Percentiles rank a stretch among this genome's conserved stretches.
Evolutionary conservation across 1,284 basidiomycete genomes (phyloP).

Genomic region (Moesziomyces aphidis): DNA sequence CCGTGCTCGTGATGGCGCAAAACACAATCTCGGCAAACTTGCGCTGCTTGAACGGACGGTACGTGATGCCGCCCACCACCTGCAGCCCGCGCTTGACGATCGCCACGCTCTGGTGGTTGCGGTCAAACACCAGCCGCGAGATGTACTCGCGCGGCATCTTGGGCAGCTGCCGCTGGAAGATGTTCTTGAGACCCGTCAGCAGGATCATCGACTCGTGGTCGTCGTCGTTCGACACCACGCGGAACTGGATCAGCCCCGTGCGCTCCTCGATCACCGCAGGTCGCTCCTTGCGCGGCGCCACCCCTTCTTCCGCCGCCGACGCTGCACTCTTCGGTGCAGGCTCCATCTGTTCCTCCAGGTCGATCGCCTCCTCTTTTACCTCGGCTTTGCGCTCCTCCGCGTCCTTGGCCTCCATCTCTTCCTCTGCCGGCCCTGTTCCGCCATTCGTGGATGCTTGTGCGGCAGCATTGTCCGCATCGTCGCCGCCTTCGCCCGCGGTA

Average conservation of each 20-base stretch:
- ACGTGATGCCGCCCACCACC: conserved; percentile 98
- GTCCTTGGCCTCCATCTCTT: conserved; percentile 1
- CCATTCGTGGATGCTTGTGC: conserved; percentile 1
- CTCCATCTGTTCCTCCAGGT: conserved; percentile 37
- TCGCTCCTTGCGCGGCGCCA: conserved; percentile 55
- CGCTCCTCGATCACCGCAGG: conserved; percentile 85
- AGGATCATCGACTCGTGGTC: conserved; percentile 78
- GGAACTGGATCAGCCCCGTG: conserved; percentile 84
- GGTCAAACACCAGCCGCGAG: conserved; percentile 91
- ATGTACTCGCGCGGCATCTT: conserved; percentile 99
- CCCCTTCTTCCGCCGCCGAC: conserved; percentile 40
- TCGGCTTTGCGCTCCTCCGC: conserved; percentile 12
- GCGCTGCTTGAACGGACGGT: conserved; percentile 92
- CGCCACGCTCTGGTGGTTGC: conserved; percentile 89
- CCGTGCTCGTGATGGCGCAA: conserved; percentile 94
- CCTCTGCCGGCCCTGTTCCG: background rate
- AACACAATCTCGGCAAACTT: conserved; percentile 99
- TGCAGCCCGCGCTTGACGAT: conserved; percentile 96
- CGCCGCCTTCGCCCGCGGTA: background rate
- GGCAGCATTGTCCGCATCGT: conserved; percentile 5
- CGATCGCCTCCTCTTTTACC: conserved; percentile 44
- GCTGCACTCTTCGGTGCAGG: conserved; percentile 38
- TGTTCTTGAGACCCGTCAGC: conserved; percentile 91
- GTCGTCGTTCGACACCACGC: conserved; percentile 86
- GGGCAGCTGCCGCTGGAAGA: conserved; percentile 96